Conservation (phyloP, 208 protist genomes). For the Trichomonas gallinae region DNA sequence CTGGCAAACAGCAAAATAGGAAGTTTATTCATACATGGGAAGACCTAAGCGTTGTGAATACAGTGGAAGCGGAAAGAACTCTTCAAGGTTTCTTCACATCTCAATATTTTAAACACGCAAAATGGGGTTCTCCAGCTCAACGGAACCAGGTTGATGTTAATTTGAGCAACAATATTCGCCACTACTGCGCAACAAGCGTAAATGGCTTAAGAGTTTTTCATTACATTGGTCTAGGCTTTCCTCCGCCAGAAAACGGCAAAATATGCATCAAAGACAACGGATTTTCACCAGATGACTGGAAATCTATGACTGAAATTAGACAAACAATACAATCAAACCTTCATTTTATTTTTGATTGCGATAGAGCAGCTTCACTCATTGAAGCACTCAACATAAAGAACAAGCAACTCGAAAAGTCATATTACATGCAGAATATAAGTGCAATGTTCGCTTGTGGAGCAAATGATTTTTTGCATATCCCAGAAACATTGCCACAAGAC, state of each 20-base stretch:
- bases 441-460: neutral
- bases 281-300: neutral
- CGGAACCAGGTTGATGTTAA: neutral
- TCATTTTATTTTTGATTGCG: slow-evolving; percentile 1
- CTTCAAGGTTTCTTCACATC: neutral
- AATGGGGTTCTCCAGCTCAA: neutral
- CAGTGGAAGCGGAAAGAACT: neutral
- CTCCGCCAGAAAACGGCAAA: neutral
- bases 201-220: neutral
- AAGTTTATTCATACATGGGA: neutral
- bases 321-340: neutral
- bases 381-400: neutral
- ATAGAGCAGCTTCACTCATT: neutral
- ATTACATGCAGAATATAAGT: neutral
- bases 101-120: neutral
- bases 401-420: neutral
- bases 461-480: neutral
- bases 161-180: neutral
- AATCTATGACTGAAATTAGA: neutral
- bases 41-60: neutral
- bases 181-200: neutral
- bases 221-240: slow-evolving; percentile 13
- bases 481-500: neutral
- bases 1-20: neutral
- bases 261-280: neutral